Conservation (phyloP, 768 basidiomycete genomes). For the Phanerochaete carnosa region DNA sequence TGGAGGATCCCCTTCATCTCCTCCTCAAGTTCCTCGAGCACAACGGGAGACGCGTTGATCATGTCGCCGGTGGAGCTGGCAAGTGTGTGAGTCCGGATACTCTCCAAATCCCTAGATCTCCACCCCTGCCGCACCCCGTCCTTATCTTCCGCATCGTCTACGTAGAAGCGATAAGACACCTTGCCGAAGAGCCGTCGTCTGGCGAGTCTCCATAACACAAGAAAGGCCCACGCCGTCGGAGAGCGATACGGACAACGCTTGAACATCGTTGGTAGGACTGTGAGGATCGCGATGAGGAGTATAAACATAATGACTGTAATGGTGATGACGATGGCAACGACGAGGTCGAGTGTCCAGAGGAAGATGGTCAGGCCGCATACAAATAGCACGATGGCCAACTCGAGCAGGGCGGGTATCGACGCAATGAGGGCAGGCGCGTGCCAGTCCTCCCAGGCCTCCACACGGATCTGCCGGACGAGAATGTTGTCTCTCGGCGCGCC, state of each 20-base stretch:
- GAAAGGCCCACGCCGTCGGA: neutral
- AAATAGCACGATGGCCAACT: constrained; percentile 19
- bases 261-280: neutral
- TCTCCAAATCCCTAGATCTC: too few species aligned
- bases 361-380: constrained; percentile 20
- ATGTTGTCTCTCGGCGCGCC: constrained; percentile 19
- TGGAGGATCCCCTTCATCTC: too few species aligned
- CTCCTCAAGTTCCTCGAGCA: too few species aligned
- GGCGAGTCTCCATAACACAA: neutral
- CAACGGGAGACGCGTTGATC: too few species aligned
- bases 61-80: too few species aligned
- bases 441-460: constrained; percentile 21
- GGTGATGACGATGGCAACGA: constrained; percentile 13
- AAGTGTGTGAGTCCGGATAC: too few species aligned
- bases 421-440: constrained; percentile 11
- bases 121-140: too few species aligned
- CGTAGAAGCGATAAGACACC: too few species aligned
- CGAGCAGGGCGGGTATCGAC: constrained; percentile 18
- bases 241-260: constrained; percentile 3
- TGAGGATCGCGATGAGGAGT: neutral
- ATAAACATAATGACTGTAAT: neutral
- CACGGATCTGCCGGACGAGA: constrained; percentile 22
- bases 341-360: constrained; percentile 14
- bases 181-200: too few species aligned
- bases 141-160: too few species aligned